Evolutionary conservation across 2,329 filamentous ascomycete genomes (phyloP), one percentile per base, ranked within the genome.

Genomic region (Hypoxylon sp.): DNA sequence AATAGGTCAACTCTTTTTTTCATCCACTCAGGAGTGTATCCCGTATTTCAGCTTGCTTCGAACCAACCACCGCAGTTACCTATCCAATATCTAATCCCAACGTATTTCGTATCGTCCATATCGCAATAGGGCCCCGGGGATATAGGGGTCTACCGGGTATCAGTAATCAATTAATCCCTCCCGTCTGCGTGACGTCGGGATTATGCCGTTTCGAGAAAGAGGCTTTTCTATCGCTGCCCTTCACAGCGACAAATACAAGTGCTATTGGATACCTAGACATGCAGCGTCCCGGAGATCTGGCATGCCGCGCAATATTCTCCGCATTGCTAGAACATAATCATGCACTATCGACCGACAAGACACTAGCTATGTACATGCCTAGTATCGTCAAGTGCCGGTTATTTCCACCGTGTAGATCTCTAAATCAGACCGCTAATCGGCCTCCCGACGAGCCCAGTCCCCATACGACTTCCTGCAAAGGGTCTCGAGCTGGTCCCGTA

Each of bases 121-220:
- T 13, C n/a, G 37, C n/a, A 19, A 41, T 41, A 17, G 37, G 15
- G 32, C 32, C 17, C 8, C 2, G 37, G 6, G 15, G 22, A 47
- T 47, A 47, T n/a, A 44, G 17, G 10, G 5, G 22, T 47, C 5
- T 57, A 58, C 52, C 4, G 50, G 37, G 50, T 64, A 67, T 67
- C 64, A 67, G 56, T 67, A 67, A 67, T 67, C 64, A 67, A 61
- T 61, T 62, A 61, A 59, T 64, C 10, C 19, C 11, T 52, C 37
- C 32, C 32, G 60, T 49, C 47, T 22, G 43, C 54, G 62, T 58
- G 53, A 61, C 62, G 46, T 32, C 41, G 19, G 30, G 20, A 26
- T 47, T 50, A 64, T 61, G 8, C 64, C 64, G 11, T 50, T 61
- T 64, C 50, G 51, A 60, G 60, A 56, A 58, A 41, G 47, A 50